These are phyloP conservation scores for Mycena polygramma DNA, from an alignment of 768 basidiomycete genomes.

Conservation along the genomic window DNA sequence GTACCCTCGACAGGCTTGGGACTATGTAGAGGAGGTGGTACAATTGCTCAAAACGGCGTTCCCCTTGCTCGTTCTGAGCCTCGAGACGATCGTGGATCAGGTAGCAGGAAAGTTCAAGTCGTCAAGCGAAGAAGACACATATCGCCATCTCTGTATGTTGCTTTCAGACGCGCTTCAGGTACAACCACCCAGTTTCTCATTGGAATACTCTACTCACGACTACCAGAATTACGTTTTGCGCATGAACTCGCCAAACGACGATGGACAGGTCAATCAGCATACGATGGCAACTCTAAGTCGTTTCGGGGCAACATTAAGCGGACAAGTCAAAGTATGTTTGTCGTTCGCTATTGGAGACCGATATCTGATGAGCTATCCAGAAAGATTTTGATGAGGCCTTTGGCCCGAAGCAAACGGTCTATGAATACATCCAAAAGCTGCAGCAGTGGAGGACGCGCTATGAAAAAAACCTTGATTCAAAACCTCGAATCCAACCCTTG, in stretches of 20 bases:
- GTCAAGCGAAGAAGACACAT: slow-evolving; percentile 92
- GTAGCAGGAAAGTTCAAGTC: slow-evolving; percentile 91
- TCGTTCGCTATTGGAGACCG: slow-evolving; percentile 3
- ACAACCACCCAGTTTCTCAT: slow-evolving; percentile 34
- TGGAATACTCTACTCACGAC: slow-evolving; percentile 8
- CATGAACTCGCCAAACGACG: slow-evolving; percentile 76
- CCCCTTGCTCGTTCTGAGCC: slow-evolving; percentile 92
- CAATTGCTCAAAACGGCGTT: slow-evolving; percentile 96
- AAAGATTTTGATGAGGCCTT: slow-evolving; percentile 95
- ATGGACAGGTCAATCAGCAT: slow-evolving; percentile 68
- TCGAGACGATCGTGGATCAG: slow-evolving; percentile 98
- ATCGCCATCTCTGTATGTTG: slow-evolving; percentile 89
- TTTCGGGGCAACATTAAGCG: slow-evolving; percentile 71
- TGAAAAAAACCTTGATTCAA: slow-evolving; percentile 84
- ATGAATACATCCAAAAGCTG: slow-evolving; percentile 91
- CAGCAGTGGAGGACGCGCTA: slow-evolving; percentile 94
- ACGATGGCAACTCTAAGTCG: slow-evolving; percentile 71
- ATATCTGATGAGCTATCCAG: slow-evolving; percentile 54
- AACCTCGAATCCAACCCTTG: slow-evolving; percentile 87
- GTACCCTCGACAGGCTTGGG: slow-evolving; percentile 79
- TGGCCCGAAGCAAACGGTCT: slow-evolving; percentile 80
- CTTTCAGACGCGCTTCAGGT: slow-evolving; percentile 91
- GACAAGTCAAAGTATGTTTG: slow-evolving; percentile 66
- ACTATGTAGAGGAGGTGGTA: slow-evolving; percentile 93
- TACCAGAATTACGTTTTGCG: slow-evolving; percentile 76